These are phyloP conservation scores for Mortierella sp. DNA, from an alignment of 371 early-diverging fungal genomes.

Conservation along the genomic window DNA sequence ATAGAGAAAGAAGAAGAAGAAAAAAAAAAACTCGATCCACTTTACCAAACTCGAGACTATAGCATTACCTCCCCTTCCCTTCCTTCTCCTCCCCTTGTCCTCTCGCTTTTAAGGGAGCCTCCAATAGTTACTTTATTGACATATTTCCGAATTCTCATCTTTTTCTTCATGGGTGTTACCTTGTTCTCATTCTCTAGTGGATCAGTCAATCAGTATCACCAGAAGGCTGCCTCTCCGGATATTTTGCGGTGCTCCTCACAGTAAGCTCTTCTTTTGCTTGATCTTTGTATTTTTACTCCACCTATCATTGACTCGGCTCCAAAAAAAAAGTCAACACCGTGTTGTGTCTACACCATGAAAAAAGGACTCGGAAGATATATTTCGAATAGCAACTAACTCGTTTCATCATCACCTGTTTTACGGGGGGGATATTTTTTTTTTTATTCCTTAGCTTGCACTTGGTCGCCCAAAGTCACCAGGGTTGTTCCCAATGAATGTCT, in stretches of 20 bases:
- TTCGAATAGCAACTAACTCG: not conserved
- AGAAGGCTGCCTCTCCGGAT: slow-evolving; percentile 27
- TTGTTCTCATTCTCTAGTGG: slow-evolving; percentile 14
- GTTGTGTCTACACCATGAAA: too few relatives aligned
- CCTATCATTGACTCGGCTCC: too few relatives aligned
- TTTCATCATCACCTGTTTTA: not conserved
- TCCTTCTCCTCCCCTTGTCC: not conserved
- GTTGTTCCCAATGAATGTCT: slow-evolving; percentile 26
- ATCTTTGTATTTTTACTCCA: too few relatives aligned
- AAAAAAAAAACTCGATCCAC: too few relatives aligned
- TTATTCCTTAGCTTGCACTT: slow-evolving; percentile 13
- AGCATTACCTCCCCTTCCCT: not conserved
- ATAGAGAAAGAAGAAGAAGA: not conserved
- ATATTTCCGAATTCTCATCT: not conserved
- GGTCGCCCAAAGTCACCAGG: slow-evolving; percentile 34
- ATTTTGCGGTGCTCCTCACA: slow-evolving; percentile 43
- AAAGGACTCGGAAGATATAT: not conserved
- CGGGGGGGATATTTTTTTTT: not conserved
- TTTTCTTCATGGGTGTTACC: not conserved
- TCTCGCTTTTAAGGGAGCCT: too few relatives aligned
- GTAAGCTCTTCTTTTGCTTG: slow-evolving; percentile 17
- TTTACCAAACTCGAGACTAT: too few relatives aligned
- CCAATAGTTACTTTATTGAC: too few relatives aligned
- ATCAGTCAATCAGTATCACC: slow-evolving; percentile 24
- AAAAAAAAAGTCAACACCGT: too few relatives aligned